Evolutionary conservation across 140 eudicot species (phyloP), one percentile per base, ranked within the genome.

Genomic region (Oenanthe javanica): DNA sequence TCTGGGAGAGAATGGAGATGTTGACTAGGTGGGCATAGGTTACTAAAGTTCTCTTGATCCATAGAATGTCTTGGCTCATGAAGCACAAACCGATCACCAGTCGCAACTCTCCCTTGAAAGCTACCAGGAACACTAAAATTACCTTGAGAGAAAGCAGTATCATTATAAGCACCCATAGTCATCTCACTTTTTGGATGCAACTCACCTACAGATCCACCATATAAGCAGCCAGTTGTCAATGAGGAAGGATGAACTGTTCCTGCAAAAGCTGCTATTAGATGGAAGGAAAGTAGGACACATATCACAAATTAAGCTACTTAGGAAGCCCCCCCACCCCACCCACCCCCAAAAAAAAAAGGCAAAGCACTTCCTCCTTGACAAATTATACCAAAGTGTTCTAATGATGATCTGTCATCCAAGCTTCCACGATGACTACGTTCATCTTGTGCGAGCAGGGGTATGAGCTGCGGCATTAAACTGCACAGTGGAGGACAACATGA

Each of bases 381-480:
- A 61, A 76, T 31, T 54, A 70, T 80, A 72, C 78, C 73, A 72
- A 77, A 2, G 6, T 84, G 80, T 77, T 86, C 84, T 50, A 79
- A 83, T 72, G 78, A 19, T 16, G 84, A 69, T 77, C 72, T 81
- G 72, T 76, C 77, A 72, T 72, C 76, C 43, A 83, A 80, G 49
- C 25, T 76, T 79, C 48, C 81, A 46, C 71, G 69, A 36, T 61
- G 82, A 72, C 82, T 59, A 79, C 78, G 74, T 78, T 83, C 84
- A 80, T 59, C 86, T 80, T 79, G 86, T 70, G 77, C 77, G 51
- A 77, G 52, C 70, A 47, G 40, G 31, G 79, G 82, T 80, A 75
- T 38, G 76, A 42, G 52, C 70, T 82, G 85, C 50, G 80, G 82
- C 64, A 71, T 61, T 81, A 82, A 70, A 69, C 88, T 85, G 86